These are phyloP conservation scores for Scheffersomyces cryptocercus DNA, from an alignment of 1,139 yeast genomes.

Conservation along the genomic window DNA sequence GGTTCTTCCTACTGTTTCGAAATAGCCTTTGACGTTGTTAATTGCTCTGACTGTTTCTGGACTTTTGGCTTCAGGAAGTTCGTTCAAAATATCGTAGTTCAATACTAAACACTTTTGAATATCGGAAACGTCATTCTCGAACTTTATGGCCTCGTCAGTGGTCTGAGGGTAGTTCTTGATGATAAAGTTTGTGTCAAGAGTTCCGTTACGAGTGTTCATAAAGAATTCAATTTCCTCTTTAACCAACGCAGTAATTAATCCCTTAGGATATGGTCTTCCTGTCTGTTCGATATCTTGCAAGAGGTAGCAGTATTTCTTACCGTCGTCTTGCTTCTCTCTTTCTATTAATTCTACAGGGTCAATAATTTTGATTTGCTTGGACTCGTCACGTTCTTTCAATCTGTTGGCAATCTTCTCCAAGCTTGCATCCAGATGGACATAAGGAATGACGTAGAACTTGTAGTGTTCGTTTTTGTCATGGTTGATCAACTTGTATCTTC, in stretches of 20 bases:
- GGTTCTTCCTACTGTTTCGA: slow-evolving; percentile 56
- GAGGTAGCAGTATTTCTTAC: slow-evolving; percentile 42
- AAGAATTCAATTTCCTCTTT: slow-evolving; percentile 45
- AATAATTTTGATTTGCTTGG: slow-evolving; percentile 45
- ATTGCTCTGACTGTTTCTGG: slow-evolving; percentile 32
- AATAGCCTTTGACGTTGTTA: slow-evolving; percentile 54
- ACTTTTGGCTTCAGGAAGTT: slow-evolving; percentile 23
- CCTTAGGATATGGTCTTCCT: slow-evolving; percentile 51
- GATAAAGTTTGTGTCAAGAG: slow-evolving; percentile 46
- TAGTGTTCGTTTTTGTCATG: slow-evolving; percentile 29
- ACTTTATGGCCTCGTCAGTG: slow-evolving; percentile 63
- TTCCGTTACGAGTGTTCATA: slow-evolving; percentile 43
- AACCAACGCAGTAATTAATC: slow-evolving; percentile 58
- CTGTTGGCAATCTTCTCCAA: slow-evolving; percentile 17
- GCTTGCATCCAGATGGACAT: slow-evolving; percentile 23
- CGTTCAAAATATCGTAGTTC: slow-evolving; percentile 27
- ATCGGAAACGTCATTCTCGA: slow-evolving; percentile 56
- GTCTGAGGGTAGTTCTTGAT: slow-evolving; percentile 57
- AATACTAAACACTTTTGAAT: slow-evolving; percentile 43
- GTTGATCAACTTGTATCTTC: slow-evolving; percentile 49
- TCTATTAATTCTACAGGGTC: slow-evolving; percentile 48
- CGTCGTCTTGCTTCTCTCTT: slow-evolving; percentile 41
- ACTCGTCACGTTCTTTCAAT: slow-evolving; percentile 8
- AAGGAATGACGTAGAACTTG: slow-evolving; percentile 49
- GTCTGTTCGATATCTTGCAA: slow-evolving; percentile 40